phyloP scores from a whole-genome alignment of 2,329 filamentous ascomycete species.

The Fusarium torreyae region DNA sequence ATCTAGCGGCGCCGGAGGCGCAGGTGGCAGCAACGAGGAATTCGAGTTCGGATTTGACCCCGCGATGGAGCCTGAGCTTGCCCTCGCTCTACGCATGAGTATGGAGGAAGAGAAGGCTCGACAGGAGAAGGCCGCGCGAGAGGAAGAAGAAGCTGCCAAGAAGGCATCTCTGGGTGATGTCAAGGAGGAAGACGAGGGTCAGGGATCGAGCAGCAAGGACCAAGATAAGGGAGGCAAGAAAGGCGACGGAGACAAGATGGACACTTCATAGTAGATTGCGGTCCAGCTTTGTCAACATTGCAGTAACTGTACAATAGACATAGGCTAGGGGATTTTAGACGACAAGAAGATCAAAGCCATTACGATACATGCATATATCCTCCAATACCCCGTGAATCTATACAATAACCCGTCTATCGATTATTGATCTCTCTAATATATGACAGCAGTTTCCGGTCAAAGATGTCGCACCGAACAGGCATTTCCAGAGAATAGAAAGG shows the following conservation, averaged over 20 bases:
- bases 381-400: conserved; percentile 31
- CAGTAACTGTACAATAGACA: conserved; percentile 57
- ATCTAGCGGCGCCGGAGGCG: conserved; percentile 69
- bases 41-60: conserved; percentile 89
- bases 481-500: conserved; percentile 99
- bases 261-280: conserved; percentile 74
- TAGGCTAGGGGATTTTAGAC: conserved; percentile 47
- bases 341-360: conserved; percentile 48
- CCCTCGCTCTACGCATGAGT: conserved; percentile 94
- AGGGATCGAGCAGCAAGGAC: conserved; percentile 77
- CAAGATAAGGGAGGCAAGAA: conserved; percentile 75
- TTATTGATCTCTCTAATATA: conserved; percentile 83
- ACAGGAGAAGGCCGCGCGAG: conserved; percentile 86
- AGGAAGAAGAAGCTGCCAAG: conserved; percentile 79
- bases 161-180: conserved; percentile 86
- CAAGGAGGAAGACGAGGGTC: conserved; percentile 80
- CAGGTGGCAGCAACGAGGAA: conserved; percentile 75
- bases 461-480: conserved; percentile 95
- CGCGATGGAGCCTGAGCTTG: conserved; percentile 91
- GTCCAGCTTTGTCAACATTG: conserved; percentile 46
- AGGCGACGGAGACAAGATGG: conserved; percentile 84
- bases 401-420: conserved; percentile 55
- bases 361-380: conserved; percentile 37
- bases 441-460: conserved; percentile 86
- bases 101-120: conserved; percentile 98